Evolutionary conservation across 768 basidiomycete species (phyloP).

Genomic region (Tricholoma matsutake): DNA sequence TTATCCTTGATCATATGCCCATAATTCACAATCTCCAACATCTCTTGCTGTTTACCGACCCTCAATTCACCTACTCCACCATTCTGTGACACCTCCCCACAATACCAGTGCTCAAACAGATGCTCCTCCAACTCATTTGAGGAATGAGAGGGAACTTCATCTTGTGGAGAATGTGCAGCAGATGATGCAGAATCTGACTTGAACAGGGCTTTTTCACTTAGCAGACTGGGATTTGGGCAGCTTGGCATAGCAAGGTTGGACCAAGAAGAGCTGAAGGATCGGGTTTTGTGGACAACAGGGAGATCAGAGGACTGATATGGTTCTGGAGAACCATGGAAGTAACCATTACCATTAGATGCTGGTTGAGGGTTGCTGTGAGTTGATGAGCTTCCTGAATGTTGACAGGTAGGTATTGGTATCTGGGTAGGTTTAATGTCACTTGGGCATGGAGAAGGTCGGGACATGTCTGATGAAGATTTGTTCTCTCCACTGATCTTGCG

Average conservation of each 20-base stretch:
- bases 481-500: constrained; percentile 30
- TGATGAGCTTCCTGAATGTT: constrained; percentile 25
- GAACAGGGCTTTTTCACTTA: constrained; percentile 68
- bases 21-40: constrained; percentile 86
- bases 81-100: constrained; percentile 81
- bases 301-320: constrained; percentile 20
- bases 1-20: constrained; percentile 56
- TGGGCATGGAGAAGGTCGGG: constrained; percentile 40
- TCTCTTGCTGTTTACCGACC: constrained; percentile 72
- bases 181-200: constrained; percentile 43
- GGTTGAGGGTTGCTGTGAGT: constrained; percentile 17
- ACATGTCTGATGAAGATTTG: constrained; percentile 25
- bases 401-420: constrained; percentile 43
- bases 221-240: constrained; percentile 44
- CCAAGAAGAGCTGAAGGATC: constrained; percentile 25
- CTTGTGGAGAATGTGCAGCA: constrained; percentile 32
- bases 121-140: constrained; percentile 78
- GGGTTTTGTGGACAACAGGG: constrained; percentile 26
- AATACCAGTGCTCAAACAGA: constrained; percentile 89
- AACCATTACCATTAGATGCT: constrained; percentile 16
- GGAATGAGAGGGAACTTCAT: constrained; percentile 45
- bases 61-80: constrained; percentile 86
- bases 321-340: constrained; percentile 17
- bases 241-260: constrained; percentile 32
- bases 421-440: constrained; percentile 46